phyloP scores from a whole-genome alignment of 768 basidiomycete genomes.

The Cantharellus anzutake region DNA sequence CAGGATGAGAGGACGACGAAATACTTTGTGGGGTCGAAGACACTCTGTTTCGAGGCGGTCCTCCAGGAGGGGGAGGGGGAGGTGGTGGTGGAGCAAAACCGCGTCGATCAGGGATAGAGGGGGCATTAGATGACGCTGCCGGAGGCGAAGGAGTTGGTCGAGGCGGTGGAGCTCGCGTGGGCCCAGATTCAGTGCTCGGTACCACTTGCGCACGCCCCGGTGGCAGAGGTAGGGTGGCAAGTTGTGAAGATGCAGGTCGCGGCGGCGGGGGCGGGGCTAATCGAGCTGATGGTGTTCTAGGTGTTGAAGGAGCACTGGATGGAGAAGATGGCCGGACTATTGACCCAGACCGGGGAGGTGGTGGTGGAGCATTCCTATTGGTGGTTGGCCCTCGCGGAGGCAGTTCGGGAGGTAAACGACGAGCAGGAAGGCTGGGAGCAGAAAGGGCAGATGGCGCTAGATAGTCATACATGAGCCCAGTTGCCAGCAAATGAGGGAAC shows the following conservation, averaged over 20 bases:
- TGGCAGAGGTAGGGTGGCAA: too few relatives aligned
- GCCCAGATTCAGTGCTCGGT: too few relatives aligned
- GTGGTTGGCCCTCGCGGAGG: slow-evolving; percentile 17
- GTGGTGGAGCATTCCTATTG: background rate
- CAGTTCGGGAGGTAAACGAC: slow-evolving; percentile 29
- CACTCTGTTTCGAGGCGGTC: too few relatives aligned
- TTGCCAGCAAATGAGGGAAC: background rate
- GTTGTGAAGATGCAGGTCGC: background rate
- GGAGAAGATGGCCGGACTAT: background rate
- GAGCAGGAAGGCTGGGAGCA: background rate
- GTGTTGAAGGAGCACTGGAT: background rate
- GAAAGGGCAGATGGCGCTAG: background rate
- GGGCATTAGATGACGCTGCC: background rate
- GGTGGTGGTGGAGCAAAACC: background rate
- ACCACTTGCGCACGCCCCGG: too few relatives aligned
- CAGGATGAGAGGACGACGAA: too few relatives aligned
- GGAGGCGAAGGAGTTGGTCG: background rate
- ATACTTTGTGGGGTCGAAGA: too few relatives aligned
- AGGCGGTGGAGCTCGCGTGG: too few relatives aligned
- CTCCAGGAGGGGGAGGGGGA: background rate
- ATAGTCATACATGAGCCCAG: background rate
- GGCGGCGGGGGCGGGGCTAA: background rate
- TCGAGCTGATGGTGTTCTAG: background rate
- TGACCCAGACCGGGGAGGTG: background rate
- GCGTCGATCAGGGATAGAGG: background rate